These are phyloP conservation scores for Phytophthora boehmeriae DNA, from an alignment of 352 stramenopile genomes.

Conservation along the genomic window DNA sequence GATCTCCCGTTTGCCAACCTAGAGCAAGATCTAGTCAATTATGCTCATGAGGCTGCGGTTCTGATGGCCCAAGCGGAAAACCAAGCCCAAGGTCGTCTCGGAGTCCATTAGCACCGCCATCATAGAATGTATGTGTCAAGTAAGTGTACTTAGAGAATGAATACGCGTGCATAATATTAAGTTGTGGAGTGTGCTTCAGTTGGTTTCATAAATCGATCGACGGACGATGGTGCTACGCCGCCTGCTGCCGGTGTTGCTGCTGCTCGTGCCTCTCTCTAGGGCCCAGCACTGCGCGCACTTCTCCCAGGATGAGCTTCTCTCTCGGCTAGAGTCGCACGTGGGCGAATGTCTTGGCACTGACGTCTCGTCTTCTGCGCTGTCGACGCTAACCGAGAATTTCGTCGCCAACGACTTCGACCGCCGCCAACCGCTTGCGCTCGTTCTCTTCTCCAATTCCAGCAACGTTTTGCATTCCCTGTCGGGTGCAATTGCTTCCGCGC, in stretches of 20 bases:
- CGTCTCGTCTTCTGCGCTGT: constrained; percentile 28
- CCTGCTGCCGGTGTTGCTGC: constrained; percentile 15
- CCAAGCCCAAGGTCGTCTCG: constrained; percentile 19
- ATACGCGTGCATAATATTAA: not conserved
- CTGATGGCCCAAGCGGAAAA: constrained; percentile 19
- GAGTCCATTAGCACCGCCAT: constrained; percentile 1
- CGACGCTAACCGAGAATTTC: constrained; percentile 51
- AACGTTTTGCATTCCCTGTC: constrained; percentile 35
- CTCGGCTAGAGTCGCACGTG: constrained; percentile 49
- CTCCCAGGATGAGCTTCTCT: constrained; percentile 45
- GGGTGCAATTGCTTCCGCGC: constrained; percentile 38
- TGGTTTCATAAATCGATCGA: constrained; percentile 1
- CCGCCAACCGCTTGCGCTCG: constrained; percentile 53
- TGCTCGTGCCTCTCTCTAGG: constrained; percentile 8
- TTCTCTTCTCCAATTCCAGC: constrained; percentile 58
- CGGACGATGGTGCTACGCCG: constrained; percentile 10
- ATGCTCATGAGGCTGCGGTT: constrained; percentile 52
- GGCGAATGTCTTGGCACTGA: constrained; percentile 45
- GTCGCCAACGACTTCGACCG: constrained; percentile 62
- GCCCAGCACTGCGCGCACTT: constrained; percentile 41
- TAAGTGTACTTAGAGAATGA: constrained; percentile 1
- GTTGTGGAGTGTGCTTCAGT: not conserved
- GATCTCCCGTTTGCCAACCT: constrained; percentile 50
- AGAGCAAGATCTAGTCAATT: constrained; percentile 55
- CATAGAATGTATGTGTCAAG: constrained; percentile 30